Conservation (phyloP, 257 asterid species). For the Jacaranda mimosifolia region DNA sequence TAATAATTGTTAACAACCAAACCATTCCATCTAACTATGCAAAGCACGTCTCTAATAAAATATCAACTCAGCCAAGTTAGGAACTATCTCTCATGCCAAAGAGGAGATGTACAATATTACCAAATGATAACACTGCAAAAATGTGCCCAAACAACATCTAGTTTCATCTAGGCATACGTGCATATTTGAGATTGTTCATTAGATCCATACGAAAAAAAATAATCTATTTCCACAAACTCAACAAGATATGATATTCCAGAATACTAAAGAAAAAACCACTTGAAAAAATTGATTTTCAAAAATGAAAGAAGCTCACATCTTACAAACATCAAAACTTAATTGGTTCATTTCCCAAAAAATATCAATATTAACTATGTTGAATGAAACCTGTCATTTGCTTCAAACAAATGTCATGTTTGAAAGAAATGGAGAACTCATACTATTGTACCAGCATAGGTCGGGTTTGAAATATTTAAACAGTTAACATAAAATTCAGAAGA, state of each 20-base stretch:
- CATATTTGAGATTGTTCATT: not conserved
- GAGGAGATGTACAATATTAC: not conserved
- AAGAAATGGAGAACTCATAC: not conserved
- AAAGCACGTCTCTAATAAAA: slow-evolving; percentile 9
- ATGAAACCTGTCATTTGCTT: not conserved
- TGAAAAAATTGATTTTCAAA: not conserved
- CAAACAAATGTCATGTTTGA: not conserved
- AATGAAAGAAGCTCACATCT: not conserved
- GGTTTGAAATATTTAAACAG: slow-evolving; percentile 3
- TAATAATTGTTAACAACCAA: slow-evolving; percentile 14
- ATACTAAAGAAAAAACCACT: slow-evolving; percentile 6
- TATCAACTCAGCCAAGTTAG: slow-evolving; percentile 8
- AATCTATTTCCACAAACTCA: not conserved
- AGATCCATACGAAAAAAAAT: not conserved
- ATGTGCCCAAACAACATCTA: slow-evolving; percentile 5
- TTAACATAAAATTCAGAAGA: slow-evolving; percentile 18
- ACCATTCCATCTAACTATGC: slow-evolving; percentile 8
- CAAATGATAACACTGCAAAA: not conserved
- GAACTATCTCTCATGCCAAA: not conserved
- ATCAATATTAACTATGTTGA: not conserved
- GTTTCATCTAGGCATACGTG: too few relatives aligned
- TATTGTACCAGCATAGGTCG: not conserved
- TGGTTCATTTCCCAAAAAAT: not conserved
- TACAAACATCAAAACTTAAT: not conserved
- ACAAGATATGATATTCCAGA: not conserved